A percentile compares a stretch with the other conserved stretches of the same genome.
Evolutionary conservation across 2,329 filamentous ascomycete species (phyloP).

Genomic region (Endoconidiophora polonica): DNA sequence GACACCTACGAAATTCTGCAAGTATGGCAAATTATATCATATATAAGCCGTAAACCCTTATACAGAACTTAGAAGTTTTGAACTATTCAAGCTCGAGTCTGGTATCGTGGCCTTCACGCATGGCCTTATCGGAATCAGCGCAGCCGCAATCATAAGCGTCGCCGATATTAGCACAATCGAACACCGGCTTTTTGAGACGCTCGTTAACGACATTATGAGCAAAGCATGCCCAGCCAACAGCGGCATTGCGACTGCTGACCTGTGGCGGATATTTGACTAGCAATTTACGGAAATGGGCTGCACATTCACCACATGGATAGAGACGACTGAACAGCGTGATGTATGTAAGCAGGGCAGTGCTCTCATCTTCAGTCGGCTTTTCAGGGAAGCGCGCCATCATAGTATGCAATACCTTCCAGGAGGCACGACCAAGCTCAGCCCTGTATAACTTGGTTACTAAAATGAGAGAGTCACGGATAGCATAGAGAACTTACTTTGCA

Average conservation of each 20-base stretch:
- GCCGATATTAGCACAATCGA: slow-evolving; percentile 51
- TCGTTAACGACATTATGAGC: slow-evolving; percentile 53
- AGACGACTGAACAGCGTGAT: slow-evolving; percentile 50
- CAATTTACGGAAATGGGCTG: slow-evolving; percentile 47
- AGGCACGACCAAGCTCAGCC: slow-evolving; percentile 48
- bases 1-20: not conserved
- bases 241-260: slow-evolving; percentile 43
- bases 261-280: slow-evolving; percentile 48
- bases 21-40: not conserved
- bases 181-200: slow-evolving; percentile 41
- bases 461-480: not conserved
- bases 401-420: slow-evolving; percentile 55
- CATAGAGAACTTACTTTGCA: slow-evolving; percentile 40
- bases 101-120: slow-evolving; percentile 18
- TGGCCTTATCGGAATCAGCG: slow-evolving; percentile 42
- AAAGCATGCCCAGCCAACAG: slow-evolving; percentile 51
- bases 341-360: slow-evolving; percentile 45
- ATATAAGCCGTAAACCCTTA: no score
- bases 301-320: slow-evolving; percentile 56
- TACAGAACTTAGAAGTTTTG: no score
- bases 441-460: slow-evolving; percentile 20
- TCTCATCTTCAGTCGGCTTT: slow-evolving; percentile 44
- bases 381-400: slow-evolving; percentile 56
- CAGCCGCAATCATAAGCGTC: slow-evolving; percentile 60
- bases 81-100: slow-evolving; percentile 17